phyloP scores from a whole-genome alignment of 164 flowering plant species.

The Annona squamosa region DNA sequence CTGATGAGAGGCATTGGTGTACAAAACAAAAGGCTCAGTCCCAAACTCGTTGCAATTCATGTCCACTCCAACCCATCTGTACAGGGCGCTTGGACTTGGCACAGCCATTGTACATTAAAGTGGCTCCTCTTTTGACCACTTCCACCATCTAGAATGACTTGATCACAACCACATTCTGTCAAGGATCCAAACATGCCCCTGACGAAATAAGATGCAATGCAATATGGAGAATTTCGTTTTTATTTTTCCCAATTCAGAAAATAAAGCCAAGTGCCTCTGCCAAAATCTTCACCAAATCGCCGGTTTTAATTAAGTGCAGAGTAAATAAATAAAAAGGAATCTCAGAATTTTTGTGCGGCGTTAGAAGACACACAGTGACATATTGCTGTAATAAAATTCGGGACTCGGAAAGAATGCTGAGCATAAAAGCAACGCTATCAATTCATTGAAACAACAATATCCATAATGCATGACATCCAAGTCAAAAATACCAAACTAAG shows the following conservation, averaged over 20 bases:
- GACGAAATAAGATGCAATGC: background rate
- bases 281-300: background rate
- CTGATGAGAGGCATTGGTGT: constrained; percentile 1
- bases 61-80: background rate
- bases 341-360: background rate
- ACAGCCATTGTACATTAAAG: background rate
- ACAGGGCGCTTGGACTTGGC: background rate
- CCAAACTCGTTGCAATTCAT: background rate
- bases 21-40: background rate
- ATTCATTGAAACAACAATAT: background rate
- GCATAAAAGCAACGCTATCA: background rate
- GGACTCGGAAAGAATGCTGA: background rate
- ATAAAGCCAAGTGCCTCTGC: background rate
- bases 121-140: background rate
- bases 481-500: background rate
- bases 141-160: background rate
- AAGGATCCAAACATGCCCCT: background rate
- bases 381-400: background rate
- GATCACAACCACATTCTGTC: background rate
- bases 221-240: background rate
- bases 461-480: background rate
- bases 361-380: background rate
- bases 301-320: background rate
- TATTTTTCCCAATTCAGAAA: background rate
- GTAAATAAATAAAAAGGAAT: too few relatives aligned